Base-by-base conservation (phyloP, 2,329 filamentous ascomycete species). In the Penicillium freii region DNA sequence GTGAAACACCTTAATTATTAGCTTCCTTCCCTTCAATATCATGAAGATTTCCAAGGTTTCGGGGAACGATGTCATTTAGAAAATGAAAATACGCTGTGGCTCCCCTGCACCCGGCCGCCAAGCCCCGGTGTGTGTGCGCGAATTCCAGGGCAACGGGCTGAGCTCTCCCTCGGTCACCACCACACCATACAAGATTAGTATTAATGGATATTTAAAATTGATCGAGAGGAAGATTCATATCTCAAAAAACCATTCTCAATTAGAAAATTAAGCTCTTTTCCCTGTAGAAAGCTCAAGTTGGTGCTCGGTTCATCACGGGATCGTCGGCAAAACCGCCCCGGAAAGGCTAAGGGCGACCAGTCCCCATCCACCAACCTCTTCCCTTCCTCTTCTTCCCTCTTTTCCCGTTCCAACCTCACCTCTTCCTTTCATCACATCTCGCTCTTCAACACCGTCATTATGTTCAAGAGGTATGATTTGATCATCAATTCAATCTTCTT, bases 401-500 rank as follows among this genome's bases (percentile, higher is more conserved):
- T 66, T 67, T 66, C 62, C 59, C 61, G 61, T 60, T 60, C 61
- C 62, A 59, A 63, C 55, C 51, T 54, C 59, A 63, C 49, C 62
- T 56, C 56, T 60, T 51, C 61, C 61, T 53, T 59, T 59, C 55
- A 61, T 58, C 64, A 63, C 62, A 66, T 67, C 69, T 73, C 72
- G 69, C 74, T 74, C 74, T 75, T 74, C 69, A 71, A 77, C 78
- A 79, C 76, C 75, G 67, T 71, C 74, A 83, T 71, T 76, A 85
- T 85, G 83, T 81, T 84, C 77, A 85, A 84, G 81, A 84, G 82
- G 83, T 85, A 77, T 72, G 80, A 70, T 55, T 56, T 54, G 45
- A 51, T 56, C 25, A 64, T 65, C 58, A 52, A 57, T 51, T 54
- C 31, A 56, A 56, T 54, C 55, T 63, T 62, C 21, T 62, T 54